Evolutionary conservation across 2,329 filamentous ascomycete species (phyloP).

Genomic region (Cladosporium phlei): DNA sequence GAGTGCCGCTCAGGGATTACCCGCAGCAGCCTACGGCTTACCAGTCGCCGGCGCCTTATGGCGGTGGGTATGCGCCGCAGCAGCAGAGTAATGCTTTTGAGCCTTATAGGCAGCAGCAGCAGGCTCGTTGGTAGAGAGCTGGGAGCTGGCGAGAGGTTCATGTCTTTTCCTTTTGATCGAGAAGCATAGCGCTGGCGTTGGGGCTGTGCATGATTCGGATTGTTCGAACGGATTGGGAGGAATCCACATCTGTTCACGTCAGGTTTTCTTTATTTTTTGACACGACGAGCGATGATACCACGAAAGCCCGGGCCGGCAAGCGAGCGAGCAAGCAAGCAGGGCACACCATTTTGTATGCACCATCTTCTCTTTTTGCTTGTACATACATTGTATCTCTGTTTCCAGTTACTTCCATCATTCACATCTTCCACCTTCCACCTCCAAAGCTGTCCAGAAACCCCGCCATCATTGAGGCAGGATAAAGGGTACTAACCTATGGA

Average conservation of each 20-base stretch:
- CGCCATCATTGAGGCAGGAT: too few relatives aligned
- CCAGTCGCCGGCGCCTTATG: slow-evolving; percentile 10
- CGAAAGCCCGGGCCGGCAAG: slow-evolving; percentile 8
- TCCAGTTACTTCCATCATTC: too few relatives aligned
- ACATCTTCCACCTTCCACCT: too few relatives aligned
- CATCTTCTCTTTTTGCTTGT: too few relatives aligned
- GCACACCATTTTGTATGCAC: too few relatives aligned
- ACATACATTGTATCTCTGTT: too few relatives aligned
- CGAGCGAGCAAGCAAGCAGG: too few relatives aligned
- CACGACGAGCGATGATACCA: slow-evolving; percentile 18
- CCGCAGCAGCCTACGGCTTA: slow-evolving; percentile 14
- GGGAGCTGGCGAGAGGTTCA: background rate
- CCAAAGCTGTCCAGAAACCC: too few relatives aligned
- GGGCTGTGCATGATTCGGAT: too few relatives aligned
- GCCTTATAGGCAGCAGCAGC: slow-evolving; percentile 35
- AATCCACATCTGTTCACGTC: background rate
- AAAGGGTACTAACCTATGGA: too few relatives aligned
- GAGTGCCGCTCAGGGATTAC: slow-evolving; percentile 26
- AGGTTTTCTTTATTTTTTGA: background rate
- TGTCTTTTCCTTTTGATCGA: slow-evolving; percentile 1
- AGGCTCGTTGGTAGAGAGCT: slow-evolving; percentile 5
- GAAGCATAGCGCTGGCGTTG: slow-evolving; percentile 20
- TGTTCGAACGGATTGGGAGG: background rate
- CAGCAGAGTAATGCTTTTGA: slow-evolving; percentile 34
- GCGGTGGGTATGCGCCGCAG: slow-evolving; percentile 21